Evolutionary conservation across 192 early-diverging fungal genomes (phyloP).

Genomic region (Linnemannia schmuckeri): DNA sequence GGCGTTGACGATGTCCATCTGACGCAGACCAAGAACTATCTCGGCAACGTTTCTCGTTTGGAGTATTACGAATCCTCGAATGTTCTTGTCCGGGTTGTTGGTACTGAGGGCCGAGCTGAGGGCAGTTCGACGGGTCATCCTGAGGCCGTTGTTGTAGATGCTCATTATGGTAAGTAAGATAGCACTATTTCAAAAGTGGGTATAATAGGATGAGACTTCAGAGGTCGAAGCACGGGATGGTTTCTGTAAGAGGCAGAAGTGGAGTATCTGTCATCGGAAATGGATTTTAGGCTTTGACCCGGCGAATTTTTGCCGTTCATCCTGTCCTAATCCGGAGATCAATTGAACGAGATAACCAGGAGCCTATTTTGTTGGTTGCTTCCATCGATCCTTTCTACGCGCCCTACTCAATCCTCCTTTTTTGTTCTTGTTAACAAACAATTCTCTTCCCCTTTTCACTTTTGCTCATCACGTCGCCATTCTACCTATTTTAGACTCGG

Average conservation of each 20-base stretch:
- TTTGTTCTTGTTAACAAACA: neutral
- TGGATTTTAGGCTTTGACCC: neutral
- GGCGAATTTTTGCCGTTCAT: slow-evolving; percentile 17
- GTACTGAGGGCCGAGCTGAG: slow-evolving; percentile 56
- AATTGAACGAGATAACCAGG: neutral
- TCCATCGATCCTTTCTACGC: neutral
- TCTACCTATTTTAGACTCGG: slow-evolving; percentile 62
- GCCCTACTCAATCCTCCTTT: neutral
- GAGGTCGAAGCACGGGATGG: neutral
- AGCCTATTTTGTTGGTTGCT: neutral
- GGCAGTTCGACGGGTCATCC: slow-evolving; percentile 25
- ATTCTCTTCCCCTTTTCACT: neutral
- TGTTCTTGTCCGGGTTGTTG: slow-evolving; percentile 72
- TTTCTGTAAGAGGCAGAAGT: neutral
- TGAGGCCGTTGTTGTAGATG: slow-evolving; percentile 74
- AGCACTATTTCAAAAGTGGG: neutral
- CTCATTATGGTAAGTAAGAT: slow-evolving; percentile 68
- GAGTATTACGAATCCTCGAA: slow-evolving; percentile 66
- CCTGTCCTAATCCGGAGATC: slow-evolving; percentile 26
- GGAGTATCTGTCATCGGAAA: slow-evolving; percentile 31
- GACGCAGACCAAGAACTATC: slow-evolving; percentile 24
- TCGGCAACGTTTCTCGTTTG: slow-evolving; percentile 34
- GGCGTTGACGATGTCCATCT: slow-evolving; percentile 39
- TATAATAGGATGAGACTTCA: neutral
- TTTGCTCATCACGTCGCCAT: neutral